phyloP scores from a whole-genome alignment of 805 yeast species.

The Teunomyces aglyptinius region DNA sequence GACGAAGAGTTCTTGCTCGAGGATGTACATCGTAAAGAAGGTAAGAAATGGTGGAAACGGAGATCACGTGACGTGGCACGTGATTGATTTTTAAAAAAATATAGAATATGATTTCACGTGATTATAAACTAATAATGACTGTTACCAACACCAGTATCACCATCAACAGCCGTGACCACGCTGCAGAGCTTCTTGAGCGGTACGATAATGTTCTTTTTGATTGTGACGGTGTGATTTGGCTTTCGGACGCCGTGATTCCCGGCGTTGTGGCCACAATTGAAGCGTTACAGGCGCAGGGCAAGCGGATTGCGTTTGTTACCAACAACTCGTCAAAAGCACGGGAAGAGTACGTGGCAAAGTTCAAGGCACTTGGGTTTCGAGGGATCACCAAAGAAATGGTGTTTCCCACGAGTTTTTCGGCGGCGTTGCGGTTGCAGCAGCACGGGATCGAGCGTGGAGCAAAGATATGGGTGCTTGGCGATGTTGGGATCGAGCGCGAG shows the following conservation, averaged over 20 bases:
- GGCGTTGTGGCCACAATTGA: constrained; percentile 29
- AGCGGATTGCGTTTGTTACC: constrained; percentile 35
- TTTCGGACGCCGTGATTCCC: constrained; percentile 32
- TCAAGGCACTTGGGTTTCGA: constrained; percentile 28
- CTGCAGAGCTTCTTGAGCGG: constrained; percentile 19
- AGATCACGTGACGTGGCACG: no score
- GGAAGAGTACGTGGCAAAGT: constrained; percentile 30
- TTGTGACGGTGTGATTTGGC: constrained; percentile 45
- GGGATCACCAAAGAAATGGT: constrained; percentile 26
- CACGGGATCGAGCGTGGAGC: constrained; percentile 24
- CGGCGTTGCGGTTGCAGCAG: constrained; percentile 22
- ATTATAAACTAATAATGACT: no score
- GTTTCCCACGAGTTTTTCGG: constrained; percentile 40
- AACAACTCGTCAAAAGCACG: constrained; percentile 39
- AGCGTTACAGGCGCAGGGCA: constrained; percentile 19
- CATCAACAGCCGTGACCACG: constrained; percentile 14
- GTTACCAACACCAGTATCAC: background rate
- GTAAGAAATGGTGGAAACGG: constrained; percentile 43
- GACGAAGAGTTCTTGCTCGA: constrained; percentile 19
- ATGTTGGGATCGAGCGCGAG: constrained; percentile 37
- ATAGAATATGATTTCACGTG: no score
- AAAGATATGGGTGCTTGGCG: constrained; percentile 43
- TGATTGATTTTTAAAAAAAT: no score
- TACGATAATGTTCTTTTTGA: constrained; percentile 42
- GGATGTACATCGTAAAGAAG: constrained; percentile 14